These are phyloP conservation scores for Salicornia ramosissima DNA, from an alignment of 148 eudicot genomes.

Conservation along the genomic window DNA sequence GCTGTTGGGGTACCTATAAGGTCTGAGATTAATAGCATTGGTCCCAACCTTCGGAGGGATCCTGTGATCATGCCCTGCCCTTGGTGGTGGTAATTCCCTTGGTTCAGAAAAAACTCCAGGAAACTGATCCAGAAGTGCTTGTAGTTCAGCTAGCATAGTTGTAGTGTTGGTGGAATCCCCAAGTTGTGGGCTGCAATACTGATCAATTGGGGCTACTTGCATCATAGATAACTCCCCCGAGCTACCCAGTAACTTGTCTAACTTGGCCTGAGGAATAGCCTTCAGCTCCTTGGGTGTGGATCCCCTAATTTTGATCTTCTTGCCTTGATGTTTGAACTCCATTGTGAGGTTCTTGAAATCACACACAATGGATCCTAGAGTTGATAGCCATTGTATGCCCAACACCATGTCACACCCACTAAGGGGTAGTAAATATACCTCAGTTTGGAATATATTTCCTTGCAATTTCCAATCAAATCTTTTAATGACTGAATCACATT, in stretches of 20 bases:
- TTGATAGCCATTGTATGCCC: background rate
- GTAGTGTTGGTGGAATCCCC: background rate
- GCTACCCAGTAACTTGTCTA: too few relatives aligned
- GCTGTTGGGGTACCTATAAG: background rate
- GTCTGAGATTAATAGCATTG: background rate
- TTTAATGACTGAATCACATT: background rate
- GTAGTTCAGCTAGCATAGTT: too few relatives aligned
- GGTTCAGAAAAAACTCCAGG: too few relatives aligned
- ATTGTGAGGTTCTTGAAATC: background rate
- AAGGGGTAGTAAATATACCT: background rate
- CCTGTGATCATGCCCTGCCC: background rate
- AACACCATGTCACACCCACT: constrained; percentile 2
- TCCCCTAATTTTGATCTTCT: background rate
- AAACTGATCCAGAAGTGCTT: too few relatives aligned
- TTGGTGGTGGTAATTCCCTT: background rate
- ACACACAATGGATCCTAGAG: background rate
- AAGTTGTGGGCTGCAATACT: background rate
- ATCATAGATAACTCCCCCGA: background rate
- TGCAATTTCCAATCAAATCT: background rate
- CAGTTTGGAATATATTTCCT: background rate
- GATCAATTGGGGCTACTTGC: background rate
- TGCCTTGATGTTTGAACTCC: background rate
- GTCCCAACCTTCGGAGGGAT: background rate
- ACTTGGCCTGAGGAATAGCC: background rate
- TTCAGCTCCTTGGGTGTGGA: background rate